Evolutionary conservation across 352 stramenopile genomes (phyloP).

Genomic region (Phytophthora palmivora): DNA sequence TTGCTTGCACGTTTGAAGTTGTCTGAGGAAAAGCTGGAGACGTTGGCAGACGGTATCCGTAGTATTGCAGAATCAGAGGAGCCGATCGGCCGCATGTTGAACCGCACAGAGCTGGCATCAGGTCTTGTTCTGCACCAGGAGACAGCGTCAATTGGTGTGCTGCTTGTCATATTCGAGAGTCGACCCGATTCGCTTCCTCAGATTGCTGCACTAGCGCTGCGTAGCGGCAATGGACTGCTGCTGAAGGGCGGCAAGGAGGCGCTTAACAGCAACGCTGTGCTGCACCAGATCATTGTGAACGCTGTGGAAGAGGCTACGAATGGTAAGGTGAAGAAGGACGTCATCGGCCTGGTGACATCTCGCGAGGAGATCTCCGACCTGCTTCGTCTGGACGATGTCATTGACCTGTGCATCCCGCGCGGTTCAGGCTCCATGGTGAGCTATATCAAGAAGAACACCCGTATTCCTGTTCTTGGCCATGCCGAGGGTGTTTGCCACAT

Average conservation of each 20-base stretch:
- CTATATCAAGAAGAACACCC: conserved; percentile 97
- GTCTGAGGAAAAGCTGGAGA: conserved; percentile 94
- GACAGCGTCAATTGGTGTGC: conserved; percentile 96
- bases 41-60: conserved; percentile 94
- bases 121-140: conserved; percentile 94
- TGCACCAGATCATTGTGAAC: conserved; percentile 95
- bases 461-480: conserved; percentile 98
- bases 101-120: conserved; percentile 89
- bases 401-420: conserved; percentile 98
- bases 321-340: conserved; percentile 91
- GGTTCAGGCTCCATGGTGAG: conserved; percentile 96
- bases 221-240: conserved; percentile 96
- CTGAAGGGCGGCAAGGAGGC: conserved; percentile 98
- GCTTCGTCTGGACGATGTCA: conserved; percentile 95
- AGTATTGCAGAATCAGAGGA: conserved; percentile 90
- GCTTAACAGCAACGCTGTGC: conserved; percentile 86
- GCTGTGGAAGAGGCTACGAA: conserved; percentile 90
- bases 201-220: conserved; percentile 96
- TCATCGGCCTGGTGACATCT: conserved; percentile 96
- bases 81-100: conserved; percentile 77
- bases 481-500: conserved; percentile 98
- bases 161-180: conserved; percentile 99
- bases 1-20: conserved; percentile 85
- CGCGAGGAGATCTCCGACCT: conserved; percentile 94
- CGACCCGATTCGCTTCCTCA: conserved; percentile 96